These are phyloP conservation scores for Candida patagonica DNA, from an alignment of 805 yeast species.

Conservation along the genomic window DNA sequence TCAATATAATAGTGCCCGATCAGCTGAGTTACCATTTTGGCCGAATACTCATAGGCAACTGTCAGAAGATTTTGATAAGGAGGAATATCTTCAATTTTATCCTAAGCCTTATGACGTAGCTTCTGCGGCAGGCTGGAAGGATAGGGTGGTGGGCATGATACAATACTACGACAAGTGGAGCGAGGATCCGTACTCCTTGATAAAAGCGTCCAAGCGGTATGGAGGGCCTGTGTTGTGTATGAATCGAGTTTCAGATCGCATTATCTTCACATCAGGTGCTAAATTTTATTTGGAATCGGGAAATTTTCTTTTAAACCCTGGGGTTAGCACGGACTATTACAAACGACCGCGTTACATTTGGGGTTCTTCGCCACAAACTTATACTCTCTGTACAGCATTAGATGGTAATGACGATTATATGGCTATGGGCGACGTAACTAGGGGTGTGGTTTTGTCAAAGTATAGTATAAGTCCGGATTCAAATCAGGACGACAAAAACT, in stretches of 20 bases:
- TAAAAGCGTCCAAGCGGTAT: neutral
- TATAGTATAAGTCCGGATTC: neutral
- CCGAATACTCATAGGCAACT: no score
- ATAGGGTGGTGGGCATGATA: neutral
- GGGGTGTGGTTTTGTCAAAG: neutral
- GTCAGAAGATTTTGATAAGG: no score
- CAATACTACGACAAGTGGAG: neutral
- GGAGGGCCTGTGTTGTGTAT: neutral
- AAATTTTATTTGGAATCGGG: neutral
- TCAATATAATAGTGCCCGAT: no score
- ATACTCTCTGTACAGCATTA: conserved; percentile 4
- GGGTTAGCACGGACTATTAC: neutral
- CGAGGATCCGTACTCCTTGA: no score
- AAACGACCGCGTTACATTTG: neutral
- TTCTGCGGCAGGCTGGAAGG: neutral
- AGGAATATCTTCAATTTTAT: no score
- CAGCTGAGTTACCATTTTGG: no score
- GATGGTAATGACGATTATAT: neutral
- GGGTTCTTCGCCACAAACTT: conserved; percentile 4
- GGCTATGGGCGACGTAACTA: conserved; percentile 3
- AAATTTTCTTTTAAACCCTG: neutral
- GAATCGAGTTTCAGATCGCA: no score
- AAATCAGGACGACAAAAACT: neutral
- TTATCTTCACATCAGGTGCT: neutral
- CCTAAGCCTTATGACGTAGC: neutral